These are phyloP conservation scores for Fusarium oxysporum DNA, from an alignment of 2,329 filamentous ascomycete species.

Conservation along the genomic window DNA sequence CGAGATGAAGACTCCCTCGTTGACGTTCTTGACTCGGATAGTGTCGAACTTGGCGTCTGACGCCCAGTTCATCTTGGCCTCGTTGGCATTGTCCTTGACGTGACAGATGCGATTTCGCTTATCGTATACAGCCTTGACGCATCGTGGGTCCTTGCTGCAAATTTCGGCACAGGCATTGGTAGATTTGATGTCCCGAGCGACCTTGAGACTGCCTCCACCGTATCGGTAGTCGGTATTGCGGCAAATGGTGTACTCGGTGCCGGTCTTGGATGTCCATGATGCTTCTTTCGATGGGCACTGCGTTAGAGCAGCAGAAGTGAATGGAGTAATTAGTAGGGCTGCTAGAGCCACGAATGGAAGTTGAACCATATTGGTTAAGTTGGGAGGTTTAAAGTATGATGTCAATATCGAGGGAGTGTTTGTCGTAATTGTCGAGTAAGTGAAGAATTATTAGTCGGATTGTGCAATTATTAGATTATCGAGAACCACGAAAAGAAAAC, in stretches of 20 bases:
- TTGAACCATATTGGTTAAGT: slow-evolving; percentile 12
- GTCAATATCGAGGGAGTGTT: not conserved
- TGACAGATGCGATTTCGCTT: slow-evolving; percentile 27
- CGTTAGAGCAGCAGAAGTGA: slow-evolving; percentile 26
- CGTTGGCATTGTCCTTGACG: slow-evolving; percentile 27
- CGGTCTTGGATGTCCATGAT: slow-evolving; percentile 11
- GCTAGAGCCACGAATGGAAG: slow-evolving; percentile 24
- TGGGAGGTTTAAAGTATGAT: not conserved
- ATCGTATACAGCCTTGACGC: slow-evolving; percentile 36
- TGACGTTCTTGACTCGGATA: slow-evolving; percentile 16
- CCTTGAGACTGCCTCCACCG: slow-evolving; percentile 19
- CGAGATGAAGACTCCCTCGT: slow-evolving; percentile 27
- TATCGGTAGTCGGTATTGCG: slow-evolving; percentile 30
- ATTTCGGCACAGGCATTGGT: slow-evolving; percentile 29
- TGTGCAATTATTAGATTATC: not conserved
- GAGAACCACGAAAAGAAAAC: not conserved
- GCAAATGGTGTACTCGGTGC: slow-evolving; percentile 21
- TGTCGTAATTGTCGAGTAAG: not conserved
- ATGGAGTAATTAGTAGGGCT: slow-evolving; percentile 23
- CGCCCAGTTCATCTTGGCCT: slow-evolving; percentile 24
- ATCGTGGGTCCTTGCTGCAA: slow-evolving; percentile 33
- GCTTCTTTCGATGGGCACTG: slow-evolving; percentile 28
- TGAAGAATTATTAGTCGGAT: not conserved
- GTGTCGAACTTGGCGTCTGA: slow-evolving; percentile 18
- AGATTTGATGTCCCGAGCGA: slow-evolving; percentile 7